Percentiles rank a stretch among this genome's conserved stretches.
phyloP scores from a whole-genome alignment of 1,284 basidiomycete genomes.

The Acaromyces ingoldii region DNA sequence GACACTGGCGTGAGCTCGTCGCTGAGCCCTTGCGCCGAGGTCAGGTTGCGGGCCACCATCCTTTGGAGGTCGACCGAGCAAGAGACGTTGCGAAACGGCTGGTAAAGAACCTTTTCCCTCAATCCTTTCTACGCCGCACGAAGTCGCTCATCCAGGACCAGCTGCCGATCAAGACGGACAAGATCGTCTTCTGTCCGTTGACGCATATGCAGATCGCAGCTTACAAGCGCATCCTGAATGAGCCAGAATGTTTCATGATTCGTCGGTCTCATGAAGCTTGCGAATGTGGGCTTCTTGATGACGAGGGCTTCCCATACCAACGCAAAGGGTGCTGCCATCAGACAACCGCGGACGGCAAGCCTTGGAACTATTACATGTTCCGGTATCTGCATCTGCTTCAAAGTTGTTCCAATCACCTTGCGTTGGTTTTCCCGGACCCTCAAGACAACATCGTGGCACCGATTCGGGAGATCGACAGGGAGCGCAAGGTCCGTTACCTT shows the following conservation, averaged over 20 bases:
- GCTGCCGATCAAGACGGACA: conserved; percentile 74
- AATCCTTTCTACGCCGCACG: conserved; percentile 72
- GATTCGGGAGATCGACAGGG: too few relatives aligned
- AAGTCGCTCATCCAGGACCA: conserved; percentile 74
- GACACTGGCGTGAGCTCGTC: not conserved
- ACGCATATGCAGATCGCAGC: conserved; percentile 63
- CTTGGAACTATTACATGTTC: conserved; percentile 53
- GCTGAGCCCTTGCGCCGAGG: conserved; percentile 59
- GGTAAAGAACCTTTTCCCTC: conserved; percentile 64
- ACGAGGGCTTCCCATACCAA: conserved; percentile 23
- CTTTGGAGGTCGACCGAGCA: conserved; percentile 61
- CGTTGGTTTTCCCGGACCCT: conserved; percentile 69
- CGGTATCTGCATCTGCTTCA: conserved; percentile 71
- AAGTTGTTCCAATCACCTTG: conserved; percentile 78
- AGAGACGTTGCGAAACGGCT: conserved; percentile 52
- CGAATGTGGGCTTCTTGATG: conserved; percentile 61
- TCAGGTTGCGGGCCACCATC: conserved; percentile 60
- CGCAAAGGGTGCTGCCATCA: conserved; percentile 54
- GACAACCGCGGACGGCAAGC: conserved; percentile 60
- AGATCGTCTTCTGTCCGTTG: conserved; percentile 83
- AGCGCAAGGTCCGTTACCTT: conserved; percentile 27
- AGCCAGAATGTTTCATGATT: conserved; percentile 63
- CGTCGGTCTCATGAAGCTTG: conserved; percentile 66
- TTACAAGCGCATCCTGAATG: conserved; percentile 66
- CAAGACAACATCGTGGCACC: conserved; percentile 14